These are phyloP conservation scores for Aspergillus proliferans DNA, from an alignment of 2,329 filamentous ascomycete genomes.

Conservation along the genomic window DNA sequence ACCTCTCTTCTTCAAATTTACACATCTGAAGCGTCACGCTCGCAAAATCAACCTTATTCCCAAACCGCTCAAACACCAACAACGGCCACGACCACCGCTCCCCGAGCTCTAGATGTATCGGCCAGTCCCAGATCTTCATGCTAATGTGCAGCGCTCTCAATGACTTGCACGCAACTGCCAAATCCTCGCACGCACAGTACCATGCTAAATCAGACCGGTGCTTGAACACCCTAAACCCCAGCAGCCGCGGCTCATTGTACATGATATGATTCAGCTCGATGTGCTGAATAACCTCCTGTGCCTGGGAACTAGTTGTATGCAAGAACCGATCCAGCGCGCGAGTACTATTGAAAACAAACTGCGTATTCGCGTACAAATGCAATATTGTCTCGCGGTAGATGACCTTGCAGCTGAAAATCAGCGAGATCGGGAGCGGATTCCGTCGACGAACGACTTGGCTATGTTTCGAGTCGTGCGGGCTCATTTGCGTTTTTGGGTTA, in stretches of 20 bases:
- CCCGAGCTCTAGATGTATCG: slow-evolving; percentile 12
- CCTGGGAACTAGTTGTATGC: slow-evolving; percentile 48
- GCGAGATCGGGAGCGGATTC: slow-evolving; percentile 34
- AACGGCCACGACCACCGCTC: slow-evolving; percentile 18
- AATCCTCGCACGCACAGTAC: slow-evolving; percentile 11
- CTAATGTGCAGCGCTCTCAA: slow-evolving; percentile 14
- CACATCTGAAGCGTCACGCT: slow-evolving; percentile 10
- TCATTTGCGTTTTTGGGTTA: background rate
- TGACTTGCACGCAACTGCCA: slow-evolving; percentile 5
- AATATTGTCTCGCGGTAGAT: slow-evolving; percentile 60
- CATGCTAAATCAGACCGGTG: slow-evolving; percentile 15
- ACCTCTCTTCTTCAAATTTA: slow-evolving; percentile 7
- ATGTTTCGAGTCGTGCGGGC: background rate
- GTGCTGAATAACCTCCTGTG: slow-evolving; percentile 46
- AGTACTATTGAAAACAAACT: slow-evolving; percentile 18
- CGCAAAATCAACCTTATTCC: slow-evolving; percentile 9
- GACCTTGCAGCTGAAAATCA: slow-evolving; percentile 56
- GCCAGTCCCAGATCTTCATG: slow-evolving; percentile 14
- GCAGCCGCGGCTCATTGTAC: slow-evolving; percentile 18
- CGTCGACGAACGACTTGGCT: background rate
- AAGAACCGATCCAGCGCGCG: slow-evolving; percentile 19
- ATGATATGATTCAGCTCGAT: slow-evolving; percentile 19
- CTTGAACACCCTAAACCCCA: slow-evolving; percentile 10
- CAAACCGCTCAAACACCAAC: slow-evolving; percentile 7
- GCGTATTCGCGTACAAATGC: slow-evolving; percentile 50